Conservation (phyloP, 768 basidiomycete species). For the Termitomyces sp. region DNA sequence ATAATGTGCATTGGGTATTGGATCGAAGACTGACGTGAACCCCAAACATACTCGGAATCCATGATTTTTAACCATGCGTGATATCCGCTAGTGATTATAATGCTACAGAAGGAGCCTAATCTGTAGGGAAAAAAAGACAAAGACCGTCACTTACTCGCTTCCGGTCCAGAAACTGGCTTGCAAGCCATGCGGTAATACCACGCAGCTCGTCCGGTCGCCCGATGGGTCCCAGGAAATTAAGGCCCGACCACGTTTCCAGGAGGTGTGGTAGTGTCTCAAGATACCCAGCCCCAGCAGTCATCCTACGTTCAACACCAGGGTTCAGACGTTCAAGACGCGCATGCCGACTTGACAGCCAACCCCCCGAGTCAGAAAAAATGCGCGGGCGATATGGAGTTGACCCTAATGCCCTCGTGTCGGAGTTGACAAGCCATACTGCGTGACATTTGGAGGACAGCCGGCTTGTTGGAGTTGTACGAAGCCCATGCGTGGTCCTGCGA, state of each 20-base stretch:
- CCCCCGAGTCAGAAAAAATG: slow-evolving; percentile 65
- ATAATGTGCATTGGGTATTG: too few species aligned
- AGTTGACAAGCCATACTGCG: slow-evolving; percentile 82
- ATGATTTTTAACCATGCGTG: too few species aligned
- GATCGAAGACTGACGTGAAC: too few species aligned
- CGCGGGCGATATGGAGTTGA: slow-evolving; percentile 72
- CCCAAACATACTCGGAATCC: too few species aligned
- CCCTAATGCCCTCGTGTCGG: slow-evolving; percentile 56
- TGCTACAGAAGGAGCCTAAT: too few species aligned
- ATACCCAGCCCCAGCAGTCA: slow-evolving; percentile 56
- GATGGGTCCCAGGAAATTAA: slow-evolving; percentile 66
- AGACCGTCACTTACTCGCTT: slow-evolving; percentile 29
- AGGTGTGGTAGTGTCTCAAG: slow-evolving; percentile 59
- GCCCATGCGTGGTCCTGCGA: too few species aligned
- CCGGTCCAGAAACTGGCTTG: slow-evolving; percentile 30
- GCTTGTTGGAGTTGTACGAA: slow-evolving; percentile 71
- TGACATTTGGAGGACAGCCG: slow-evolving; percentile 73
- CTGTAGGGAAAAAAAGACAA: too few species aligned
- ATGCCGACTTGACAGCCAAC: slow-evolving; percentile 4
- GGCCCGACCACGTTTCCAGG: slow-evolving; percentile 55
- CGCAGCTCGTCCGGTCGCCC: too few species aligned
- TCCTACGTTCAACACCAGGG: slow-evolving; percentile 29
- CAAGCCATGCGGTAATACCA: too few species aligned
- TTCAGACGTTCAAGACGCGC: background rate
- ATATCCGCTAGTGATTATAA: too few species aligned